A percentile compares a stretch with the other conserved stretches of the same genome.
Conservation (phyloP, 306 rosid species). For the Vicia villosa region DNA sequence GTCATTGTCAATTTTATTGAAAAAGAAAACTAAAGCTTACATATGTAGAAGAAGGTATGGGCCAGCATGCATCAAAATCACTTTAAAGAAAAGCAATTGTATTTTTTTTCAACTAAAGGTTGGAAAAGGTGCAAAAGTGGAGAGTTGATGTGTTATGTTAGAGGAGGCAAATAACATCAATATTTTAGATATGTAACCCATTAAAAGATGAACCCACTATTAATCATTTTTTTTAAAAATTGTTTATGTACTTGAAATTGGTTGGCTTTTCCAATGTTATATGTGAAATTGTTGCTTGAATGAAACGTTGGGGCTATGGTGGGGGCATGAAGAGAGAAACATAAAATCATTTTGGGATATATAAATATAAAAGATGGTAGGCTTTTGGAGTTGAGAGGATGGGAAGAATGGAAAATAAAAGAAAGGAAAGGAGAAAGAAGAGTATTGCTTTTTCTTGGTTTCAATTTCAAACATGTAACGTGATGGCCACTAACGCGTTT, state of each 20-base stretch:
- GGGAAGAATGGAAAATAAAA: neutral
- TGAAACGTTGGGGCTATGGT: conserved; percentile 39
- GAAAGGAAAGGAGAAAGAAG: neutral
- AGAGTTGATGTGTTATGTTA: conserved; percentile 44
- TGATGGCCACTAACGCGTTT: conserved; percentile 67
- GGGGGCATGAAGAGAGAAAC: conserved; percentile 44
- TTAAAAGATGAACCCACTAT: conserved; percentile 56
- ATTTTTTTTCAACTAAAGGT: conserved; percentile 26
- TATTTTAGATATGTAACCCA: conserved; percentile 52
- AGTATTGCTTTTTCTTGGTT: neutral
- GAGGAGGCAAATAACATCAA: conserved; percentile 59
- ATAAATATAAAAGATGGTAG: conserved; percentile 44
- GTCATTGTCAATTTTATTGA: conserved; percentile 49
- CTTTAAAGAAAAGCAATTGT: conserved; percentile 42
- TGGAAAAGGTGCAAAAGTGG: conserved; percentile 26
- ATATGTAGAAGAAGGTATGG: conserved; percentile 43
- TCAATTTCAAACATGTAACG: conserved; percentile 41
- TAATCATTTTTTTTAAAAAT: neutral
- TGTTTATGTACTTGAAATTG: conserved; percentile 23
- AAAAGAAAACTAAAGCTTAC: conserved; percentile 46
- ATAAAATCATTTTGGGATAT: neutral
- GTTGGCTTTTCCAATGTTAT: conserved; percentile 10
- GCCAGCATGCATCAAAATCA: conserved; percentile 40
- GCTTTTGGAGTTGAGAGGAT: conserved; percentile 36
- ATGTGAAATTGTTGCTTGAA: conserved; percentile 21